phyloP scores from a whole-genome alignment of 768 basidiomycete genomes.

The Pisolithus orientalis region DNA sequence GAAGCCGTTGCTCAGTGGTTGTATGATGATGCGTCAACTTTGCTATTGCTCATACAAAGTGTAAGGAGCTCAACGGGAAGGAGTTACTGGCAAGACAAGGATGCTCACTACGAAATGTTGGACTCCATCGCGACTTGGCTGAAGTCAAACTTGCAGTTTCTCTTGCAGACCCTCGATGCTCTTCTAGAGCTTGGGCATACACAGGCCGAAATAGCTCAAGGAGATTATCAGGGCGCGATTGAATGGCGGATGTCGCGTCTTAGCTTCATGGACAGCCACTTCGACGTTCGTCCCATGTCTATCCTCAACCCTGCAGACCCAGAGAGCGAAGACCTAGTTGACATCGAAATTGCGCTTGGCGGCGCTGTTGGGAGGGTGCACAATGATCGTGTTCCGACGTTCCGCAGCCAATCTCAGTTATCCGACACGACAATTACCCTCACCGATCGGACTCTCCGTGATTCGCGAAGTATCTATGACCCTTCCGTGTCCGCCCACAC shows the following conservation, averaged over 20 bases:
- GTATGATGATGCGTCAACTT: slow-evolving; percentile 61
- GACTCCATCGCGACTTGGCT: slow-evolving; percentile 47
- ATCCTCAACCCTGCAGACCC: slow-evolving; percentile 35
- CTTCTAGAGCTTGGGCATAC: slow-evolving; percentile 61
- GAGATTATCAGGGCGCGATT: slow-evolving; percentile 69
- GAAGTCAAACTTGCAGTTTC: slow-evolving; percentile 48
- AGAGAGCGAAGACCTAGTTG: slow-evolving; percentile 48
- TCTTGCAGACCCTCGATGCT: slow-evolving; percentile 55
- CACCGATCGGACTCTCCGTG: slow-evolving; percentile 18
- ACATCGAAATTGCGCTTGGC: slow-evolving; percentile 48
- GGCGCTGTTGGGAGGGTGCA: slow-evolving; percentile 29
- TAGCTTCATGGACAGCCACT: slow-evolving; percentile 50
- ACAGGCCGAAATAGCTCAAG: slow-evolving; percentile 62
- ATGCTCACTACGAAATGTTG: slow-evolving; percentile 35
- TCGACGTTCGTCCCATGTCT: slow-evolving; percentile 38
- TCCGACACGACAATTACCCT: slow-evolving; percentile 30
- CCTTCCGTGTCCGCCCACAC: slow-evolving; percentile 19
- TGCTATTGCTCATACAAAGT: slow-evolving; percentile 54
- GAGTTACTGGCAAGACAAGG: slow-evolving; percentile 9
- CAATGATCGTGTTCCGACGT: slow-evolving; percentile 20
- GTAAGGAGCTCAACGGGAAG: slow-evolving; percentile 12
- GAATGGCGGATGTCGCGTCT: slow-evolving; percentile 72
- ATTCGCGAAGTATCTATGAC: slow-evolving; percentile 20
- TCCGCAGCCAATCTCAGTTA: slow-evolving; percentile 29
- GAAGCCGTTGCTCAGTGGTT: slow-evolving; percentile 67